Conservation (phyloP, 441 rosid genomes). For the Adansonia gregorii region DNA sequence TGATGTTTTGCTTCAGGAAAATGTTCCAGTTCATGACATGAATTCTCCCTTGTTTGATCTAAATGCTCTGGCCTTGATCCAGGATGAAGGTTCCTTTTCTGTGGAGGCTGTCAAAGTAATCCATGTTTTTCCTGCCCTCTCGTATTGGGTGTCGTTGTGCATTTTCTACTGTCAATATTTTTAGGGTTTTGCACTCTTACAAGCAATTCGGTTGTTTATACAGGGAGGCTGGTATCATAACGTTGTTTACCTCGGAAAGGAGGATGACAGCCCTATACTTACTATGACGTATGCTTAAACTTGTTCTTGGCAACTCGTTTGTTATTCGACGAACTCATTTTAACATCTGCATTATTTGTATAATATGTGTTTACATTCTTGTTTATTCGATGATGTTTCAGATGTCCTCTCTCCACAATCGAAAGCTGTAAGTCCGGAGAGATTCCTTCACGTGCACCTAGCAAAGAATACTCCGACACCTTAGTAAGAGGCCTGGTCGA, state of each 20-base stretch:
- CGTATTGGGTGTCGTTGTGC: neutral
- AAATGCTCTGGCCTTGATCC: conserved; percentile 43
- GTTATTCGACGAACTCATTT: neutral
- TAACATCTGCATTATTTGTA: neutral
- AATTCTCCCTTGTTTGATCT: conserved; percentile 59
- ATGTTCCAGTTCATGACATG: conserved; percentile 41
- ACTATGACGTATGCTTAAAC: conserved; percentile 72
- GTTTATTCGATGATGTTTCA: conserved; percentile 30
- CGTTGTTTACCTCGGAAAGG: conserved; percentile 74
- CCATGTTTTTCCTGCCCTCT: neutral
- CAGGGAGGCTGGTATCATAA: conserved; percentile 79
- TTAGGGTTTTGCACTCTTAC: neutral
- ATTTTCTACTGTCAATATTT: conserved; percentile 14
- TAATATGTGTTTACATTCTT: neutral
- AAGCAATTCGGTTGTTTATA: conserved; percentile 24
- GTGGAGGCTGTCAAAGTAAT: conserved; percentile 71
- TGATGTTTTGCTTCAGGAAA: conserved; percentile 86
- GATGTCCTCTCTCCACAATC: conserved; percentile 50
- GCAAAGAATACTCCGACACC: conserved; percentile 50
- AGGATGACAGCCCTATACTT: conserved; percentile 59
- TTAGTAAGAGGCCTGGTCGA: conserved; percentile 74
- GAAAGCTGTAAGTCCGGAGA: conserved; percentile 59
- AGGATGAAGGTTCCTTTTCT: conserved; percentile 48
- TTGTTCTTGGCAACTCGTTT: neutral
- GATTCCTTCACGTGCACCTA: conserved; percentile 53